These are phyloP conservation scores for Lumnitzera littorea DNA, from an alignment of 345 rosid genomes.

Conservation along the genomic window DNA sequence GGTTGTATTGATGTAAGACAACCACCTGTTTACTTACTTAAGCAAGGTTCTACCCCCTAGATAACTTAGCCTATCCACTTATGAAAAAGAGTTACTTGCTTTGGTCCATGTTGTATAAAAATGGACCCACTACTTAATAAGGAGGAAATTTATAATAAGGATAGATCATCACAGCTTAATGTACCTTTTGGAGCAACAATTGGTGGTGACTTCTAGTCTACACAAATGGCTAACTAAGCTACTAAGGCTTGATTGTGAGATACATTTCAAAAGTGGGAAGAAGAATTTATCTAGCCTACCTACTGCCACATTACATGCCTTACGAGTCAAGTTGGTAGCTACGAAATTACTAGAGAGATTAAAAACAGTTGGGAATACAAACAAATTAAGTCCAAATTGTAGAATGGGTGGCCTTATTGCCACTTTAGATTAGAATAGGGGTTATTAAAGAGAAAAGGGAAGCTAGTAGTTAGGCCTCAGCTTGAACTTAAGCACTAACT, in stretches of 20 bases:
- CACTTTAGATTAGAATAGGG: no score
- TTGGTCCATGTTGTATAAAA: background rate
- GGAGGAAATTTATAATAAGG: background rate
- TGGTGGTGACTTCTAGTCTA: background rate
- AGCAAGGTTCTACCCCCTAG: no score
- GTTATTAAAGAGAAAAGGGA: no score
- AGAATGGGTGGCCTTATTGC: no score
- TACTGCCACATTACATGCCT: no score
- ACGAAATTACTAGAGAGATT: no score
- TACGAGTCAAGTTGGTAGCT: background rate
- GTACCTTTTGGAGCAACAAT: background rate
- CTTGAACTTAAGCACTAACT: background rate
- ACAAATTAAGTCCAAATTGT: no score
- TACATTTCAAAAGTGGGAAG: background rate
- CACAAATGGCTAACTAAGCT: slow-evolving; percentile 4
- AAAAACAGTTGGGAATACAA: background rate
- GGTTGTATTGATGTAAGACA: background rate
- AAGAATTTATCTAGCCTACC: background rate
- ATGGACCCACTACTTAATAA: slow-evolving; percentile 5
- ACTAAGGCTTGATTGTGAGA: slow-evolving; percentile 1
- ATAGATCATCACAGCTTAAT: slow-evolving; percentile 1
- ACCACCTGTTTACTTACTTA: no score
- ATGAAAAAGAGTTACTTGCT: background rate
- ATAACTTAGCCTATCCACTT: background rate
- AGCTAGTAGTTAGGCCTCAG: no score